phyloP scores from a whole-genome alignment of 768 basidiomycete genomes.

The Termitomyces sp. region DNA sequence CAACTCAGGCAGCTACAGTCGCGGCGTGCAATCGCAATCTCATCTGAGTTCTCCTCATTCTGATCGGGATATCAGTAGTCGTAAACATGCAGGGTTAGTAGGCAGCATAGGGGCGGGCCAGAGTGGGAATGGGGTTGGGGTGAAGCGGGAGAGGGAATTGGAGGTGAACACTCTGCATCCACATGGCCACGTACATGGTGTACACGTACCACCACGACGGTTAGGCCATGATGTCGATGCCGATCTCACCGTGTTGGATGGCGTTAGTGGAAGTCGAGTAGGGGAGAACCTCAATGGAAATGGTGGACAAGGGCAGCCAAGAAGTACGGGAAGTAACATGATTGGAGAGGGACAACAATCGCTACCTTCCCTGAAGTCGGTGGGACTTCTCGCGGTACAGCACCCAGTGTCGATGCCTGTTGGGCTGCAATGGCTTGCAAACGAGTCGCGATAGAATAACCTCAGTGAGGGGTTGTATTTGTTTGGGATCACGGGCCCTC shows the following conservation, averaged over 20 bases:
- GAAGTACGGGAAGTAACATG: constrained; percentile 11
- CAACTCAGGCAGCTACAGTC: constrained; percentile 7
- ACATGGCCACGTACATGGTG: neutral
- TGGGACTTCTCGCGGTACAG: constrained; percentile 48
- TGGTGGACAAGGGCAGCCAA: constrained; percentile 14
- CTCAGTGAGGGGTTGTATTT: neutral
- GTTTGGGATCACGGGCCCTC: neutral
- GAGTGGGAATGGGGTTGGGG: constrained; percentile 20
- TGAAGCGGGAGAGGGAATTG: constrained; percentile 20
- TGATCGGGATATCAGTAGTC: constrained; percentile 16
- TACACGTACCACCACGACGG: constrained; percentile 1
- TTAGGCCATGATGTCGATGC: constrained; percentile 13
- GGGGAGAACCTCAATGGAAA: constrained; percentile 6
- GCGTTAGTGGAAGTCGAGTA: constrained; percentile 4
- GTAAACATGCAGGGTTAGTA: constrained; percentile 17
- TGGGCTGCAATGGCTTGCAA: constrained; percentile 65
- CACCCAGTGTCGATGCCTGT: constrained; percentile 47
- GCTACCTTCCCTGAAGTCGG: constrained; percentile 71
- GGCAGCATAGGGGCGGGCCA: constrained; percentile 19
- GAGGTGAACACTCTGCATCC: constrained; percentile 10
- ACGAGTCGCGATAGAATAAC: constrained; percentile 45
- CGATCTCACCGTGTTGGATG: constrained; percentile 11
- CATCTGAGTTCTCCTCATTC: constrained; percentile 9
- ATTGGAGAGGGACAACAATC: constrained; percentile 36
- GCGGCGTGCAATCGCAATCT: constrained; percentile 1